phyloP scores from a whole-genome alignment of 1,284 basidiomycete genomes.

The Fistulinella cinereoalba region DNA sequence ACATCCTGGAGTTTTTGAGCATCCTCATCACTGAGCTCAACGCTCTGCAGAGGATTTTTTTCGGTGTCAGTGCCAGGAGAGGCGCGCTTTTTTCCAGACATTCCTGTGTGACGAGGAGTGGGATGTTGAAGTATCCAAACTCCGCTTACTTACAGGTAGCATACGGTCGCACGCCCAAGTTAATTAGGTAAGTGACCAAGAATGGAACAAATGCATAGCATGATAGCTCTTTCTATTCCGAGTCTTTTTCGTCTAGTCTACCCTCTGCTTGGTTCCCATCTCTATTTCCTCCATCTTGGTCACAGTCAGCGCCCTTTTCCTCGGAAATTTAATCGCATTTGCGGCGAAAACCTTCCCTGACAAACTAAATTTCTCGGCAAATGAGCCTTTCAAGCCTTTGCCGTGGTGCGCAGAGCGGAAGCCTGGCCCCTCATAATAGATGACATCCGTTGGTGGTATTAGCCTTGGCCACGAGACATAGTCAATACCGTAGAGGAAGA shows the following conservation, averaged over 20 bases:
- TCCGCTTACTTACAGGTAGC: conserved; percentile 22
- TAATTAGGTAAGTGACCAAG: conserved; percentile 8
- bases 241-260: too few relatives aligned
- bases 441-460: conserved; percentile 78
- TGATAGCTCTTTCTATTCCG: too few relatives aligned
- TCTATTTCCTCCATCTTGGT: conserved; percentile 53
- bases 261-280: conserved; percentile 64
- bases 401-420: conserved; percentile 78
- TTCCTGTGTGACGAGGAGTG: conserved; percentile 11
- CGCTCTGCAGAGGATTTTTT: conserved; percentile 62
- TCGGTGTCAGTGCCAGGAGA: conserved; percentile 69
- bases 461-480: conserved; percentile 96
- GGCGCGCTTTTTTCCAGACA: conserved; percentile 65
- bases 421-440: conserved; percentile 86
- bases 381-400: conserved; percentile 56
- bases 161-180: conserved; percentile 8
- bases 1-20: conserved; percentile 59
- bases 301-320: conserved; percentile 39
- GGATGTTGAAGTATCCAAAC: conserved; percentile 30
- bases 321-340: conserved; percentile 35
- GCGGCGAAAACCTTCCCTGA: conserved; percentile 31
- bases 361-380: conserved; percentile 34
- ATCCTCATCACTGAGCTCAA: conserved; percentile 67
- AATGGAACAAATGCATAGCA: not conserved
- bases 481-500: conserved; percentile 76